phyloP scores from a whole-genome alignment of 306 rosid species.

The Pyrus betulifolia region DNA sequence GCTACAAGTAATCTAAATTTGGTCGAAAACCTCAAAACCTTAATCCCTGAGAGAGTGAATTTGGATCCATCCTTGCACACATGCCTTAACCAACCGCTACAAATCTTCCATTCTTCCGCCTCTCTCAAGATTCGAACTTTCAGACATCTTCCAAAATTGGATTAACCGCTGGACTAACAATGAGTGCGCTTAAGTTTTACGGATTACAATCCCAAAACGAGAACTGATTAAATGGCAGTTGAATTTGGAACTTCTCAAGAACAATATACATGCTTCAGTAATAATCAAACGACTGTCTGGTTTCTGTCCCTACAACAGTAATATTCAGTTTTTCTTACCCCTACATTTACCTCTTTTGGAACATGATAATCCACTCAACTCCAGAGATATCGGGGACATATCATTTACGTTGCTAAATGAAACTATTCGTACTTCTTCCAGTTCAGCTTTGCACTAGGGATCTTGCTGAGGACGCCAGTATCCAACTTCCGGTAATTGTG shows the following conservation, averaged over 20 bases:
- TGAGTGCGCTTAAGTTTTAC: no score
- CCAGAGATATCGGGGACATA: neutral
- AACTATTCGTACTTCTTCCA: slow-evolving; percentile 57
- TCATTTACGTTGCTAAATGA: neutral
- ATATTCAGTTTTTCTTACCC: neutral
- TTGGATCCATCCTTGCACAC: no score
- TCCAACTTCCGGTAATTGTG: slow-evolving; percentile 48
- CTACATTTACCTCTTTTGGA: neutral
- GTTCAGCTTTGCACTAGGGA: slow-evolving; percentile 51
- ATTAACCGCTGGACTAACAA: no score
- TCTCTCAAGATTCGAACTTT: no score
- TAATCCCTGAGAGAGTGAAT: neutral
- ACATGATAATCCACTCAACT: neutral
- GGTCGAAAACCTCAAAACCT: neutral
- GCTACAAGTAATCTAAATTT: neutral
- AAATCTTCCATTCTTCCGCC: no score
- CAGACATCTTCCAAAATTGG: no score
- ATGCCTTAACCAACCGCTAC: no score
- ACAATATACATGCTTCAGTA: neutral
- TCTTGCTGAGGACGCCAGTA: slow-evolving; percentile 65
- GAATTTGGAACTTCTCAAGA: neutral
- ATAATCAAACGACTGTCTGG: neutral
- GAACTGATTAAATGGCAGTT: neutral
- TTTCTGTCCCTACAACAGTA: neutral
- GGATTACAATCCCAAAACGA: neutral